Evolutionary conservation across 768 basidiomycete genomes (phyloP).

Genomic region (Phaeolepiota aurea): DNA sequence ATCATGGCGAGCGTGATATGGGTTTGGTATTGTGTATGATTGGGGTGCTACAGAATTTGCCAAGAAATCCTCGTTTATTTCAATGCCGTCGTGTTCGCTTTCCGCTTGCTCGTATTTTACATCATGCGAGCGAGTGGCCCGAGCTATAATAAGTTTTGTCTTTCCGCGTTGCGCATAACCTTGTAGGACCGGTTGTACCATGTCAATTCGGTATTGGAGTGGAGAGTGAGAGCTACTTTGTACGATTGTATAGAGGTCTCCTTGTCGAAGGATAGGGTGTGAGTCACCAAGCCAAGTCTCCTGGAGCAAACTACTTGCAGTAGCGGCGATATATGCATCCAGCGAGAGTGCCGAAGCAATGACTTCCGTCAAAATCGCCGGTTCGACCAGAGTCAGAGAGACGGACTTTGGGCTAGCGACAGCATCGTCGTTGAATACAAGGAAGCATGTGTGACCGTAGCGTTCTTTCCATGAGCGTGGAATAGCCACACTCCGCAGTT

Average conservation of each 20-base stretch:
- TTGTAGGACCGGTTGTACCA: constrained; percentile 69
- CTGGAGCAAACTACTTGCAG: constrained; percentile 21
- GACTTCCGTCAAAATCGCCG: constrained; percentile 37
- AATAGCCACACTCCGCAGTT: background rate
- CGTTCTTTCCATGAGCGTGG: constrained; percentile 14
- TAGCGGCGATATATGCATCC: constrained; percentile 38
- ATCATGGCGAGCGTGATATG: constrained; percentile 5
- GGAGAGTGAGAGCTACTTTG: constrained; percentile 8
- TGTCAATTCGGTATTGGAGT: constrained; percentile 40
- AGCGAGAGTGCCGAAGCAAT: constrained; percentile 42
- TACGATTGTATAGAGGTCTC: constrained; percentile 18
- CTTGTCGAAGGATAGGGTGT: constrained; percentile 43
- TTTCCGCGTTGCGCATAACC: constrained; percentile 40
- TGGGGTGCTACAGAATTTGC: constrained; percentile 36
- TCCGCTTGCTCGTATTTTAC: constrained; percentile 6
- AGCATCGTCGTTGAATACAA: constrained; percentile 1
- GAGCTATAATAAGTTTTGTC: constrained; percentile 46
- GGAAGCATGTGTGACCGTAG: constrained; percentile 29
- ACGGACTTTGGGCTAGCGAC: constrained; percentile 7
- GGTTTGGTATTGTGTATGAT: constrained; percentile 11
- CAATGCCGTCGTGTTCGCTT: constrained; percentile 34
- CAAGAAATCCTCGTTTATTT: constrained; percentile 70
- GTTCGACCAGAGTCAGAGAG: constrained; percentile 17
- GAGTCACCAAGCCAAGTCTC: constrained; percentile 35
- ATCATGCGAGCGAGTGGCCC: constrained; percentile 7